phyloP scores from a whole-genome alignment of 345 rosid genomes.

The Eucalyptus erythrocorys region DNA sequence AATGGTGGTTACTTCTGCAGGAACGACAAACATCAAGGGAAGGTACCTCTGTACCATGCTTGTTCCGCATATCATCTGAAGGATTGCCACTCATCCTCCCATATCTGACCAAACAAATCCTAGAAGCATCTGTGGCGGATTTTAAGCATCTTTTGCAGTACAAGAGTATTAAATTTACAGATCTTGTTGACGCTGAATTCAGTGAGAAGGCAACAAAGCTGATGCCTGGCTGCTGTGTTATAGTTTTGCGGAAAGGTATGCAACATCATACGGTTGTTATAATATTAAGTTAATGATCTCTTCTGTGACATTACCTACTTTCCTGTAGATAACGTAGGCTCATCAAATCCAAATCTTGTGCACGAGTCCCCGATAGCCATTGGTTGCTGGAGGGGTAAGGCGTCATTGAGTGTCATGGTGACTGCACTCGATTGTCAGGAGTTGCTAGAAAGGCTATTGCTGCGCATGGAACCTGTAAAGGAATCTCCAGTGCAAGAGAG shows the following conservation, averaged over 20 bases:
- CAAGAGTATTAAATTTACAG: slow-evolving; percentile 60
- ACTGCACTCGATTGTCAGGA: slow-evolving; percentile 76
- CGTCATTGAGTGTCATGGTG: slow-evolving; percentile 77
- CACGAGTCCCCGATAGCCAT: slow-evolving; percentile 57
- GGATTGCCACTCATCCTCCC: slow-evolving; percentile 89
- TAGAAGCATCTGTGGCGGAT: slow-evolving; percentile 47
- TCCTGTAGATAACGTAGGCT: slow-evolving; percentile 21
- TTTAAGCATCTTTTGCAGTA: slow-evolving; percentile 78
- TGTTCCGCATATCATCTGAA: slow-evolving; percentile 90
- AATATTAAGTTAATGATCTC: not conserved
- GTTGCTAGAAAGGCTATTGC: slow-evolving; percentile 54
- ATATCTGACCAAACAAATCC: slow-evolving; percentile 71
- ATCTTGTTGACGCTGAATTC: slow-evolving; percentile 54
- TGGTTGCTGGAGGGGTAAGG: slow-evolving; percentile 91
- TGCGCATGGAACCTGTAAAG: slow-evolving; percentile 17
- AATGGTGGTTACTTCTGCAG: slow-evolving; percentile 10
- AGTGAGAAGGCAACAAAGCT: slow-evolving; percentile 65
- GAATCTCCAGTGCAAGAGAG: slow-evolving; percentile 5
- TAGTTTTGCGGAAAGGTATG: slow-evolving; percentile 52
- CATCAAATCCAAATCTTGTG: slow-evolving; percentile 16
- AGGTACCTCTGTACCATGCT: slow-evolving; percentile 60
- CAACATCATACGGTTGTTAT: not conserved
- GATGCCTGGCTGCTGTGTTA: slow-evolving; percentile 72
- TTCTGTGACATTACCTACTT: not conserved
- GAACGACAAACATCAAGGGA: slow-evolving; percentile 88